A percentile compares a stretch with the other conserved stretches of the same genome.
phyloP scores from a whole-genome alignment of 1,139 yeast species.

The Pichia sp. region DNA sequence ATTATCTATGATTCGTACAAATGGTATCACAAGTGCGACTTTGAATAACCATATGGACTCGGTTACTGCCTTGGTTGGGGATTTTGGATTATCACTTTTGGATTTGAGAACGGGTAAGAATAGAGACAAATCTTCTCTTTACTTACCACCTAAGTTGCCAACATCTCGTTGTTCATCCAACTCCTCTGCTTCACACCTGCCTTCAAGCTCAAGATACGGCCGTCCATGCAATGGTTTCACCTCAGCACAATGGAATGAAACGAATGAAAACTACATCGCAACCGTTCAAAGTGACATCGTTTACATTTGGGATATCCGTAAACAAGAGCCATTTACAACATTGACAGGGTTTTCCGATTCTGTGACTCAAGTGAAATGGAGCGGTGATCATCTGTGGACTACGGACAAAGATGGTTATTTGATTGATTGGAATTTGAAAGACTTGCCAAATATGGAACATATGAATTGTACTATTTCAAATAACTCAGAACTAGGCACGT shows the following conservation, averaged over 20 bases:
- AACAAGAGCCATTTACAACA: conserved; percentile 49
- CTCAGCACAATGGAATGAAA: conserved; percentile 61
- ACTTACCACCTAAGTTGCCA: conserved; percentile 4
- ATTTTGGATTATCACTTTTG: conserved; percentile 66
- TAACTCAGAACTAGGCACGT: background rate
- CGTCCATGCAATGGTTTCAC: conserved; percentile 33
- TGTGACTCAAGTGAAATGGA: conserved; percentile 64
- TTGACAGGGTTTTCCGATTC: conserved; percentile 57
- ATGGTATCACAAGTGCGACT: conserved; percentile 55
- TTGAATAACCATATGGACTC: conserved; percentile 48
- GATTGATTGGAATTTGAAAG: conserved; percentile 63
- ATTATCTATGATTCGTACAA: conserved; percentile 48
- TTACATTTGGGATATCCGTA: conserved; percentile 76
- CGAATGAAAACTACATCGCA: conserved; percentile 60
- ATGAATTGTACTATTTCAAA: conserved; percentile 1
- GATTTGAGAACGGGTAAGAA: conserved; percentile 50
- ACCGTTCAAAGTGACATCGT: conserved; percentile 49
- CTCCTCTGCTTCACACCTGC: background rate
- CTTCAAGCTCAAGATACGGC: conserved; percentile 5
- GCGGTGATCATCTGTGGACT: conserved; percentile 43
- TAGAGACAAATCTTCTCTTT: conserved; percentile 3
- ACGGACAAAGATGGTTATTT: conserved; percentile 74
- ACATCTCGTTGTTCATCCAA: background rate
- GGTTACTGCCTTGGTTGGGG: conserved; percentile 61
- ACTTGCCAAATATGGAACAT: conserved; percentile 2